A percentile compares a stretch with the other conserved stretches of the same genome.
phyloP scores from a whole-genome alignment of 208 protist genomes.

The Wallacemonas sp. region DNA sequence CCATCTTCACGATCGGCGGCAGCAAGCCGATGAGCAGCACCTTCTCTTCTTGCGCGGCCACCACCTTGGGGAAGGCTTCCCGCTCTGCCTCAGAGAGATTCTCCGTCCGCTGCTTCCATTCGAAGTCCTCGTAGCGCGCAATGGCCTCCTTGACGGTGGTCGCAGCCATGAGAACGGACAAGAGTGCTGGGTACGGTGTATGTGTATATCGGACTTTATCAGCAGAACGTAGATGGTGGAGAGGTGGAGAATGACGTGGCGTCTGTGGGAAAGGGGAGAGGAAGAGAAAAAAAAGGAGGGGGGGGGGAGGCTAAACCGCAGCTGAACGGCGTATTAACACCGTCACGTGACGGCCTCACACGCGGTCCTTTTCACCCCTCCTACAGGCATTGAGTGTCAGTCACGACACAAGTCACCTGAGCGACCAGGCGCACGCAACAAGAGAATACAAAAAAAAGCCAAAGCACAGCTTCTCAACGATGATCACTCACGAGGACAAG shows the following conservation, averaged over 20 bases:
- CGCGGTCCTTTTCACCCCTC: too few relatives aligned
- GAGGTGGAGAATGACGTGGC: too few relatives aligned
- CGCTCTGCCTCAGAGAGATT: conserved; percentile 46
- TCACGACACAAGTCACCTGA: too few relatives aligned
- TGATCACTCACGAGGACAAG: background rate
- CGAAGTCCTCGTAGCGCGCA: conserved; percentile 68
- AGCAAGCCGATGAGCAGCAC: conserved; percentile 88
- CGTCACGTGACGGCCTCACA: too few relatives aligned
- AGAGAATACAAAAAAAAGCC: conserved; percentile 2
- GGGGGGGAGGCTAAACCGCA: too few relatives aligned
- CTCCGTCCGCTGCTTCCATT: conserved; percentile 48
- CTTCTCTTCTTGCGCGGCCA: conserved; percentile 74
- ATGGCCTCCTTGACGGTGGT: conserved; percentile 86
- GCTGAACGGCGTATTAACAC: too few relatives aligned
- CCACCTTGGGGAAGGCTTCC: conserved; percentile 56
- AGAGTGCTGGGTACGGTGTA: background rate
- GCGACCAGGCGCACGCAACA: too few relatives aligned
- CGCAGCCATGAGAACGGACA: conserved; percentile 50
- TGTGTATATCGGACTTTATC: conserved; percentile 3
- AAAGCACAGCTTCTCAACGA: background rate
- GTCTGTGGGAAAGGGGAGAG: too few relatives aligned
- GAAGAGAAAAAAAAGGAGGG: too few relatives aligned
- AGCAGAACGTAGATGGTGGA: background rate
- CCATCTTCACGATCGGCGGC: conserved; percentile 94
- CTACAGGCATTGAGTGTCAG: too few relatives aligned